Base-by-base conservation (phyloP, 208 protist species). In the Leishmania arabica region DNA sequence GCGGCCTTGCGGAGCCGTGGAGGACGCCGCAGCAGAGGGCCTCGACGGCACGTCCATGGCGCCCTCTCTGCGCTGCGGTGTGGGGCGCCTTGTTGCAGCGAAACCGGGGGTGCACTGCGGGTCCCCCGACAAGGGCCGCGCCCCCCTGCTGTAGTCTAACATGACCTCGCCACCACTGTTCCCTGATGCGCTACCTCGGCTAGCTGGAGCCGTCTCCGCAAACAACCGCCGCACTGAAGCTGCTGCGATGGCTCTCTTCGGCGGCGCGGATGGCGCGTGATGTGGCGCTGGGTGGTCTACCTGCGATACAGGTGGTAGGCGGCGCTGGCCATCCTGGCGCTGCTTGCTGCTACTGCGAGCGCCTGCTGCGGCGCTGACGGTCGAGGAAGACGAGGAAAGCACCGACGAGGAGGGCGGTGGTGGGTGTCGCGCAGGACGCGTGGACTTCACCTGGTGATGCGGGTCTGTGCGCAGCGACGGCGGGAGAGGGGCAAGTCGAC, bases 401-500 rank as follows among this genome's bases (percentile, higher is more conserved):
- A 51, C 15, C 51, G 71, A 37, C 24, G 71, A 71, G n/a, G 51
- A 27, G 42, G 21, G 58, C 40, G 69, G 40, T 76, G 69, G 40
- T 76, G 47, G 69, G 64, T 40, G 15, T 68, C 31, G 34, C 31
- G 34, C 34, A 40, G 64, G 1, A 60, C 58, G 81, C 47, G 42
- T 40, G 5, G 76, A 31, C 9, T 45, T 62, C 42, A 5, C 56
- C n/a, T 79, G 64, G 6, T 31, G 76, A 6, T 31, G 40, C 13
- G 27, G 47, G 37, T 0, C 13, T 34, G 72, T 69, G 42, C 47
- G 74, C 54, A 79, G 54, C 31, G 74, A 42, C 13, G 72, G 80
- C n/a, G 73, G 80, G 1, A 83, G 80, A 21, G 74, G 80, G 17
- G 75, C 68, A 58, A 84, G 75, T 15, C 80, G 80, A 60, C 72